Evolutionary conservation across 257 asterid species (phyloP), one percentile per base, ranked within the genome.

Genomic region (Scutellaria galericulata): DNA sequence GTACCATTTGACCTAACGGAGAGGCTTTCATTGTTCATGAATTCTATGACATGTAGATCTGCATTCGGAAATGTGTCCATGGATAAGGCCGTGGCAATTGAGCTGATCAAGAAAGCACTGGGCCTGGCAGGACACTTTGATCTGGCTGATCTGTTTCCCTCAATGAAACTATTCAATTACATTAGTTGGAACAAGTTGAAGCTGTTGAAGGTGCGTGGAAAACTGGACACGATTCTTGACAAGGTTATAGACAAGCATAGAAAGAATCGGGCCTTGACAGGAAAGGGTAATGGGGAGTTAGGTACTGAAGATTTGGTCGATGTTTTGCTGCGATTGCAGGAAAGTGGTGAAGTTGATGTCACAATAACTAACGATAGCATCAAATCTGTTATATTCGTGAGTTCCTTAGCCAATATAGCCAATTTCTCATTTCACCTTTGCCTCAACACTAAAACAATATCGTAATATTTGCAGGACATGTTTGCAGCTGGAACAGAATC

Each of bases 301-400:
- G 83, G 79, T 6, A 56, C 68, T 51, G 83, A 80, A 54, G 86
- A 83, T 71, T 42, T 83, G 14, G 75, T 79, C 8, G 86, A 83
- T 60, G 84, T 83, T 47, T 72, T 83, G 24, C 78, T 83, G 39
- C 77, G 82, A 41, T 40, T 79, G 27, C 75, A 79, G 72, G 67
- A 66, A 35, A 56, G 73, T 40, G 79, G 77, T 7, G 72, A 82
- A 22, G 68, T 70, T 35, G 64, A 65, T 4, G 41, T 76, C 13
- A 60, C 84, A 6, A 69, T 79, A 31, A 76, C 84, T 20, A 60
- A 76, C 60, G 78, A 69, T 74, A 59, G 71, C 27, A 79, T 82
- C 78, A 82, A 82, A 73, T 75, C 84, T 5, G 68, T 79, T 57
- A 64, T 79, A 8, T 79, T 64, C 18, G 84, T 82, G 60, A 73